Percentiles rank a stretch among this genome's conserved stretches.
Conservation (phyloP, 108 stramenopile species). For the Ochromonas danica region DNA sequence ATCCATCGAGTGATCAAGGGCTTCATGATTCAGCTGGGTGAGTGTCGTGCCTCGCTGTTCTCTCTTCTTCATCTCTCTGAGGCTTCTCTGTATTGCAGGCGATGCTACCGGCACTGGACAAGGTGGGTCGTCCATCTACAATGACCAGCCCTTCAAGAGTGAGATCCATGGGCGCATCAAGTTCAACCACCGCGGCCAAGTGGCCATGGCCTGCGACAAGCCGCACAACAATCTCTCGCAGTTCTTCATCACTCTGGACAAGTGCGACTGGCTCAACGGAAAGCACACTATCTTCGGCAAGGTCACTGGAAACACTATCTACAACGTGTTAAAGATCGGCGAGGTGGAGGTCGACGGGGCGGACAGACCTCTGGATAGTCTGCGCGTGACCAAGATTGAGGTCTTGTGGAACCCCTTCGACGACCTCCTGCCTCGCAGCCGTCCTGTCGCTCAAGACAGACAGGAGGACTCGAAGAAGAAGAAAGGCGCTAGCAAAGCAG, state of each 20-base stretch:
- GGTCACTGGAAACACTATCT: slow-evolving; percentile 80
- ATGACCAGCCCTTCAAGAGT: slow-evolving; percentile 59
- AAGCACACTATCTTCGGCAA: slow-evolving; percentile 41
- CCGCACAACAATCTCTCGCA: slow-evolving; percentile 72
- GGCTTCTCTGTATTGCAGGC: too few relatives aligned
- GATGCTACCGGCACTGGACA: slow-evolving; percentile 68
- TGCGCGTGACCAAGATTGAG: slow-evolving; percentile 65
- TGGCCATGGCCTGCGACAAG: slow-evolving; percentile 78
- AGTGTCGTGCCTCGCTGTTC: too few relatives aligned
- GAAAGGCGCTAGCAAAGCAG: slow-evolving; percentile 35
- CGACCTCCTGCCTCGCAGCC: slow-evolving; percentile 66
- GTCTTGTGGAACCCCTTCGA: slow-evolving; percentile 79
- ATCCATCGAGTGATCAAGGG: slow-evolving; percentile 70
- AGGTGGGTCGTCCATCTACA: slow-evolving; percentile 39
- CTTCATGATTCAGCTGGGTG: slow-evolving; percentile 78
- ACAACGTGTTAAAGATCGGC: slow-evolving; percentile 85
- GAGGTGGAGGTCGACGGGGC: slow-evolving; percentile 65
- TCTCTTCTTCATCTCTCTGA: too few relatives aligned
- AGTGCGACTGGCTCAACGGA: slow-evolving; percentile 25
- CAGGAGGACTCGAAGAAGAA: slow-evolving; percentile 33
- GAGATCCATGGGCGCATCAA: slow-evolving; percentile 80
- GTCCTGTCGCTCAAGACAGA: slow-evolving; percentile 21
- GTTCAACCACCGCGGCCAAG: slow-evolving; percentile 86
- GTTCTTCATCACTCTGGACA: slow-evolving; percentile 83
- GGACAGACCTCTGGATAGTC: slow-evolving; percentile 53